Base-by-base conservation (phyloP, 2,329 filamentous ascomycete species). In the Tolypocladium pustulatum region DNA sequence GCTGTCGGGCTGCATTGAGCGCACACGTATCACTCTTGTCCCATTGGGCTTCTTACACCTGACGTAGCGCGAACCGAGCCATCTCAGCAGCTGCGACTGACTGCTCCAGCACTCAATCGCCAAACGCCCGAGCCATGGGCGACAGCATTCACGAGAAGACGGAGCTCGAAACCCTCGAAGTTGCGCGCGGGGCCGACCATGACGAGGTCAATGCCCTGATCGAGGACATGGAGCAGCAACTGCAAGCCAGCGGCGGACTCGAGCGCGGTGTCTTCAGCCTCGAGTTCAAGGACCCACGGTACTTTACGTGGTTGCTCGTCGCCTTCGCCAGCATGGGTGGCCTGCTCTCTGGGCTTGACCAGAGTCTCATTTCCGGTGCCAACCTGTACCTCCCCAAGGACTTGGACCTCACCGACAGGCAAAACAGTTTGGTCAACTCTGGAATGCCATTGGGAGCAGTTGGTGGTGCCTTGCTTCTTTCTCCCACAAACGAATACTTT, bases 241-340 rank as follows among this genome's bases (percentile, higher is more conserved):
- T 78, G 22, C 70, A 68, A 13, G 71, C 63, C 2, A 55, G 59
- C 2, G 71, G 69, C 1, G 71, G 71, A 10, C 63, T 70, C 1
- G 67, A 70, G 30, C 72, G 66, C 32, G 71, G 74, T 43, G 74
- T 77, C 61, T 83, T 84, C 66, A 75, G 86, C 46, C 62, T 87
- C 51, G 72, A 81, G 40, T 84, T 88, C 72, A 77, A 76, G 56
- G 79, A 88, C 68, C 84, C 85, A 0, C 81, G 84, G 66, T 67
- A 72, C 58, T 90, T 89, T 69, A 90, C 86, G 32, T 87, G 80
- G 75, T 72, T 87, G 20, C 77, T 89, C 17, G 85, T 88, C 52
- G 83, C 79, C 1, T 90, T 90, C 64, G 87, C 87, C n/a, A 87
- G 84, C 20, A 88, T 90, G 84, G 87, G 87, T 55, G 87, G 87